Percentiles rank a stretch among this genome's conserved stretches.
phyloP scores from a whole-genome alignment of 179 eudicot species.

The Drosera spatulata region DNA sequence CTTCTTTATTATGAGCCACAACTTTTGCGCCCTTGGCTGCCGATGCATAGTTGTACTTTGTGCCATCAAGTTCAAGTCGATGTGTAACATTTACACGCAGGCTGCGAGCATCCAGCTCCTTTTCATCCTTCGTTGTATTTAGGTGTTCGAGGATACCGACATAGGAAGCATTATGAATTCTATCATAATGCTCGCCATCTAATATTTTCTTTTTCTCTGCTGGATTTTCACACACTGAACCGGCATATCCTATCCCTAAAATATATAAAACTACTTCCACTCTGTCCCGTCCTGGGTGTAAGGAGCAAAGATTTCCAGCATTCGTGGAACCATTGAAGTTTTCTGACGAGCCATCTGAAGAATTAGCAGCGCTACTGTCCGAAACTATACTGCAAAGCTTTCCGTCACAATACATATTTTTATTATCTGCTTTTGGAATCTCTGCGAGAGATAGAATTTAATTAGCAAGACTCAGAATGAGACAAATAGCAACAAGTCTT shows the following conservation, averaged over 20 bases:
- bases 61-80: conserved; percentile 88
- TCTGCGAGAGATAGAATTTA: too few relatives aligned
- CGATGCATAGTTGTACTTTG: conserved; percentile 70
- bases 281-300: conserved; percentile 19
- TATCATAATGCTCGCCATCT: not conserved
- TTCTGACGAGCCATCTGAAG: conserved; percentile 16
- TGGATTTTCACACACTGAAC: conserved; percentile 32
- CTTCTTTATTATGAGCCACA: conserved; percentile 84
- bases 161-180: conserved; percentile 19
- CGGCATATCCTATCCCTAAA: conserved; percentile 44
- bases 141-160: conserved; percentile 33
- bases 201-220: not conserved
- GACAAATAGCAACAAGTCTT: not conserved
- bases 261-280: conserved; percentile 30
- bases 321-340: conserved; percentile 37
- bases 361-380: conserved; percentile 12
- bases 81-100: conserved; percentile 49
- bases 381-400: conserved; percentile 16
- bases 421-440: conserved; percentile 17
- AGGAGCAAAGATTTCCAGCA: conserved; percentile 19
- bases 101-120: conserved; percentile 20
- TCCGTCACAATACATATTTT: conserved; percentile 16
- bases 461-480: conserved; percentile 5
- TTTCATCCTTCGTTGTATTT: conserved; percentile 30
- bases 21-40: conserved; percentile 98